phyloP scores from a whole-genome alignment of 306 rosid species.

The Rubus idaeus region DNA sequence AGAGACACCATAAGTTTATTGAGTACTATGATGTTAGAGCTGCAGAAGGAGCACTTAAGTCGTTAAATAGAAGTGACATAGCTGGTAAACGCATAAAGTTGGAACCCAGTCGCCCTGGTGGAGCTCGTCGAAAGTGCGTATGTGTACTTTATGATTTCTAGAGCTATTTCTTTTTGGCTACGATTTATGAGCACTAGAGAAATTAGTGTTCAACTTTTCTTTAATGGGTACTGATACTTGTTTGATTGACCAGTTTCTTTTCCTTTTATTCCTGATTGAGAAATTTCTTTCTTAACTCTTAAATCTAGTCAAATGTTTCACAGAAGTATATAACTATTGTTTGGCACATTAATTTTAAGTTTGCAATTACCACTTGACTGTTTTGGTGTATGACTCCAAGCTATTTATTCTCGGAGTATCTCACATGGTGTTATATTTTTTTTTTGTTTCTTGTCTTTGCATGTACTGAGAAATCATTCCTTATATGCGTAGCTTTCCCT shows the following conservation, averaged over 20 bases:
- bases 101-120: constrained; percentile 99
- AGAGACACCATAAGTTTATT: constrained; percentile 88
- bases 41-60: constrained; percentile 87
- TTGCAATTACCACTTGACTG: not conserved
- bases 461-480: too few relatives aligned
- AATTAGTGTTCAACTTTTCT: not conserved
- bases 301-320: not conserved
- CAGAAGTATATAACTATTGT: constrained; percentile 1
- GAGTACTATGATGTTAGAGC: constrained; percentile 89
- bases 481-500: too few relatives aligned
- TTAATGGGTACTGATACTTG: not conserved
- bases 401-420: not conserved
- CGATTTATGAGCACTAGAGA: not conserved
- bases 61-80: constrained; percentile 85
- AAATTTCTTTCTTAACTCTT: not conserved
- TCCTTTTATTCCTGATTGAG: not conserved
- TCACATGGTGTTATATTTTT: not conserved
- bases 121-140: constrained; percentile 89
- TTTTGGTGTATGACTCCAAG: not conserved
- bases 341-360: not conserved
- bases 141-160: not conserved
- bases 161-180: not conserved
- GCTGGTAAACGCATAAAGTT: constrained; percentile 95
- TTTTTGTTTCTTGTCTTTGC: not conserved
- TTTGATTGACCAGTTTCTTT: not conserved